Evolutionary conservation across 495 filamentous ascomycete species (phyloP).

Genomic region (Neurospora sp.): DNA sequence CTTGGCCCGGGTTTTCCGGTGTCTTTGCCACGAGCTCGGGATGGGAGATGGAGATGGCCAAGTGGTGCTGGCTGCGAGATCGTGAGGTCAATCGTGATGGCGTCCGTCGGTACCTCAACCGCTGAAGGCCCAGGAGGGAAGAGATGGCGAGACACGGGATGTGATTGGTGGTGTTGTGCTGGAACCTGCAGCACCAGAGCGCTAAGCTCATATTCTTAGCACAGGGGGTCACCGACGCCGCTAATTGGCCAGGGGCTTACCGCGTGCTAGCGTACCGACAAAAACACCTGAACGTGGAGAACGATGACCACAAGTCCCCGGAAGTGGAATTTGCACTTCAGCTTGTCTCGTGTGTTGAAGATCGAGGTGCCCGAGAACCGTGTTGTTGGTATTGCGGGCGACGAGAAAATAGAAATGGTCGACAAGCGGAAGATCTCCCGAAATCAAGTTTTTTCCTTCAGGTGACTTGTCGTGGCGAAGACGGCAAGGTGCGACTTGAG

Average conservation of each 20-base stretch:
- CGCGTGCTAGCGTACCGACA: slow-evolving; percentile 14
- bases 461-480: neutral
- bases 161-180: slow-evolving; percentile 18
- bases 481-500: neutral
- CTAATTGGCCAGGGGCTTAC: slow-evolving; percentile 19
- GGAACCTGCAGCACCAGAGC: slow-evolving; percentile 22
- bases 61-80: neutral
- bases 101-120: slow-evolving; percentile 16
- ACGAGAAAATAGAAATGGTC: neutral
- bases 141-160: neutral
- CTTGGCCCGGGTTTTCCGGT: neutral
- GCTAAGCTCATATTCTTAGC: slow-evolving; percentile 29
- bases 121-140: slow-evolving; percentile 7
- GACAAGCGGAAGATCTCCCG: neutral
- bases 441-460: neutral
- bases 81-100: slow-evolving; percentile 16
- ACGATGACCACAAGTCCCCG: neutral
- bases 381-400: neutral
- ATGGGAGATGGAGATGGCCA: neutral
- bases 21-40: neutral
- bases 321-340: neutral
- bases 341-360: neutral
- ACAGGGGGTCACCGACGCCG: slow-evolving; percentile 1
- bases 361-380: neutral
- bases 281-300: slow-evolving; percentile 8